Percentiles rank a stretch among this genome's conserved stretches.
phyloP scores from a whole-genome alignment of 2,329 filamentous ascomycete species.

The Bipolaris cookei region DNA sequence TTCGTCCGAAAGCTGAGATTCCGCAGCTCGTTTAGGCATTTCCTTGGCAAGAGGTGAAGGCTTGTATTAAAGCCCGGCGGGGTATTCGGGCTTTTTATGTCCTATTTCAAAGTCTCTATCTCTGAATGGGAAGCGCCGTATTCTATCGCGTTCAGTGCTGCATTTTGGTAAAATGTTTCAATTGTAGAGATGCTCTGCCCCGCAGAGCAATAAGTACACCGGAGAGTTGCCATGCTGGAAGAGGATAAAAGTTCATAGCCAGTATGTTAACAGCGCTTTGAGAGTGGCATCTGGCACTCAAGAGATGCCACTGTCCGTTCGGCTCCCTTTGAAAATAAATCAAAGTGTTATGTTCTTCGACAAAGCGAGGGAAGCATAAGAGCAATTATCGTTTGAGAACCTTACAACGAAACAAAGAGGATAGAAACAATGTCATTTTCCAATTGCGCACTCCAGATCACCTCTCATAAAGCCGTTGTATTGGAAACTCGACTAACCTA shows the following conservation, averaged over 20 bases:
- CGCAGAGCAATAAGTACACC: constrained; percentile 6
- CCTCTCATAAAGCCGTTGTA: neutral
- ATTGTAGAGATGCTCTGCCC: neutral
- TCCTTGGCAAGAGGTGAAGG: neutral
- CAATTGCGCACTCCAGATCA: neutral
- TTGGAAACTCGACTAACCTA: too few relatives aligned
- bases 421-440: neutral
- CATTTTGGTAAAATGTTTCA: neutral
- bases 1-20: neutral
- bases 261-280: constrained; percentile 5
- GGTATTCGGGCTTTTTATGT: neutral
- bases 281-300: constrained; percentile 6
- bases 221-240: neutral
- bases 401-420: constrained; percentile 15
- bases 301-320: constrained; percentile 1
- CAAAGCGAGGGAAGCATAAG: constrained; percentile 8
- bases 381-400: constrained; percentile 7
- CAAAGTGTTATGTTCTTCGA: neutral
- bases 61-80: neutral
- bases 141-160: neutral
- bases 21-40: constrained; percentile 18
- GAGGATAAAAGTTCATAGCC: constrained; percentile 5
- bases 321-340: constrained; percentile 5
- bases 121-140: neutral
- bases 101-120: neutral